A percentile compares a stretch with the other conserved stretches of the same genome.
These are phyloP conservation scores for Scenedesmus sp. DNA, from an alignment of 163 green algal genomes.

Conservation along the genomic window DNA sequence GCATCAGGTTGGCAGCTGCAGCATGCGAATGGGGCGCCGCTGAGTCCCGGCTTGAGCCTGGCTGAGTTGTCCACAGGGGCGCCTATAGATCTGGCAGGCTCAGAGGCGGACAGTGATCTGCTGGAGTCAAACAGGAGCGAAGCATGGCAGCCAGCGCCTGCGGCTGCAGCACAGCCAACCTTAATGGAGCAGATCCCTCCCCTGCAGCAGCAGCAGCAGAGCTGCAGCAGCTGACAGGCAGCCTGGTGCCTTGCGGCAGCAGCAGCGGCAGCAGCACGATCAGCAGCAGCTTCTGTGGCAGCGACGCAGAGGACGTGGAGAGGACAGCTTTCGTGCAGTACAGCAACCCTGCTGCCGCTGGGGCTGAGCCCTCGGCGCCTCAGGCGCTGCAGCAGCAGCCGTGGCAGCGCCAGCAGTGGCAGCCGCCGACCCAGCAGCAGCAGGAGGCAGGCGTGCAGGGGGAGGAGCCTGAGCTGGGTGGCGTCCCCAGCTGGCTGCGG, in stretches of 20 bases:
- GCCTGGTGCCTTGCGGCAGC: neutral
- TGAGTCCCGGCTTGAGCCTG: neutral
- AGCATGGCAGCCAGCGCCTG: neutral
- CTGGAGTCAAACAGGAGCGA: neutral
- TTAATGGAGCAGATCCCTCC: neutral
- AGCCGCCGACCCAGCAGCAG: neutral
- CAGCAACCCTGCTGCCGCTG: constrained; percentile 2
- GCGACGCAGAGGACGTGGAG: neutral
- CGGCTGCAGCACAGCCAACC: neutral
- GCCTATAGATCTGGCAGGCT: neutral
- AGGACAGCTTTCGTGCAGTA: neutral
- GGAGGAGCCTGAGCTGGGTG: neutral
- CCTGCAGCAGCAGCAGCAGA: neutral
- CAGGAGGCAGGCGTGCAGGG: neutral
- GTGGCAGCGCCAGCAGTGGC: neutral
- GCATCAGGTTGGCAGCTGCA: neutral
- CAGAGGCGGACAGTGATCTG: neutral
- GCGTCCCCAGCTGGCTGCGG: neutral
- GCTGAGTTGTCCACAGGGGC: neutral
- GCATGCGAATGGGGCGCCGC: neutral
- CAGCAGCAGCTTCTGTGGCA: neutral
- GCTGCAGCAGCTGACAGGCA: neutral
- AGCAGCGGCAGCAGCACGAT: neutral
- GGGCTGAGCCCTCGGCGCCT: neutral
- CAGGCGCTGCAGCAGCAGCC: neutral